Conservation (phyloP, 2,329 filamentous ascomycete species). For the Biscogniauxia sp. region DNA sequence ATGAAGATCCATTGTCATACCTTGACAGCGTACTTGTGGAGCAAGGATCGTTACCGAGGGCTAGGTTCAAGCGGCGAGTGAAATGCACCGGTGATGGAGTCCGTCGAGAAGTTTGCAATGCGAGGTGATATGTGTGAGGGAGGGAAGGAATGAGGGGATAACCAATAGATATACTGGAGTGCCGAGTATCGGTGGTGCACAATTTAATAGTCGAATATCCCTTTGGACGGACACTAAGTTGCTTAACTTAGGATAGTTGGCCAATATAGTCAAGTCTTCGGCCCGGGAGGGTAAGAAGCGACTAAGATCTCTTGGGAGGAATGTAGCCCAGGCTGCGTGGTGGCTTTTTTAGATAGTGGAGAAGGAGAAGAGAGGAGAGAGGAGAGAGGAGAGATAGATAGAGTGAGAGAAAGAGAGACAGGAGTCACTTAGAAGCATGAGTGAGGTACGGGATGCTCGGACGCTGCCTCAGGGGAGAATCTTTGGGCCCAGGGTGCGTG, state of each 20-base stretch:
- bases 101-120: slow-evolving; percentile 13
- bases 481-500: neutral
- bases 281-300: slow-evolving; percentile 25
- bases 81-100: slow-evolving; percentile 10
- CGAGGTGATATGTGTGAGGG: slow-evolving; percentile 13
- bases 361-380: neutral
- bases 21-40: slow-evolving; percentile 3
- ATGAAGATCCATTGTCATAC: slow-evolving; percentile 31
- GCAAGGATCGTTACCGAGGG: slow-evolving; percentile 14
- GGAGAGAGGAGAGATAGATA: slow-evolving; percentile 15
- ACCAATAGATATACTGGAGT: slow-evolving; percentile 28
- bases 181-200: slow-evolving; percentile 18
- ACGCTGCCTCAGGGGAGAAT: neutral
- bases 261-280: slow-evolving; percentile 28
- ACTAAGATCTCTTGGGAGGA: slow-evolving; percentile 25
- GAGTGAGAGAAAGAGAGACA: neutral
- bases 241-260: slow-evolving; percentile 24
- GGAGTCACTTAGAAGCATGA: neutral
- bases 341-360: slow-evolving; percentile 11
- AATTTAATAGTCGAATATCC: slow-evolving; percentile 22
- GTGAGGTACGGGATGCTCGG: neutral
- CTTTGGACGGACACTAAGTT: slow-evolving; percentile 16
- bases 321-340: slow-evolving; percentile 25
- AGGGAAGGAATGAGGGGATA: slow-evolving; percentile 28
- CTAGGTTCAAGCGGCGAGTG: slow-evolving; percentile 11